Percentiles rank a stretch among this genome's conserved stretches.
phyloP scores from a whole-genome alignment of 768 basidiomycete genomes.

The Hirschioporus abietinus region DNA sequence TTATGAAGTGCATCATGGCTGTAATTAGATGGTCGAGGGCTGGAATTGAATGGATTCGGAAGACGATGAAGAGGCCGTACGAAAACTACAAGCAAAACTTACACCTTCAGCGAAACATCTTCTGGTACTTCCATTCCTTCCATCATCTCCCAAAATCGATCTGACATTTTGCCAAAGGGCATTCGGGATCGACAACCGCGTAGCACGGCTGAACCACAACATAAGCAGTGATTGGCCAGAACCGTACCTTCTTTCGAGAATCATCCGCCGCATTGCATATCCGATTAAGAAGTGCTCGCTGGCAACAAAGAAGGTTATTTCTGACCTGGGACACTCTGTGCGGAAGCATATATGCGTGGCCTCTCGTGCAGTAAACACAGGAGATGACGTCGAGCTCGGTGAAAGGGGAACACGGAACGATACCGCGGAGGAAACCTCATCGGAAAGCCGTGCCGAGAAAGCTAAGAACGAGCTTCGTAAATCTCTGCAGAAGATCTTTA shows the following conservation, averaged over 20 bases:
- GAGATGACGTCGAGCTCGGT: no score
- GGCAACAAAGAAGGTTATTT: neutral
- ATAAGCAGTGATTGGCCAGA: neutral
- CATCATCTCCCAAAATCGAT: neutral
- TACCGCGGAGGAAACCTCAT: no score
- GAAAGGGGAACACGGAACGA: no score
- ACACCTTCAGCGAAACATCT: neutral
- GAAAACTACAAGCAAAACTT: neutral
- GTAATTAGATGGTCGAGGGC: no score
- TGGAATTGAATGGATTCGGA: neutral
- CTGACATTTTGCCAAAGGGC: neutral
- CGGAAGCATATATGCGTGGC: neutral
- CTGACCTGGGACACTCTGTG: neutral
- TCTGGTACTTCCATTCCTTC: neutral
- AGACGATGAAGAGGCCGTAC: neutral
- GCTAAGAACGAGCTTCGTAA: no score
- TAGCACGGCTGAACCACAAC: neutral
- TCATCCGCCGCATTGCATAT: neutral
- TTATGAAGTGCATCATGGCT: no score
- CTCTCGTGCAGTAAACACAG: neutral
- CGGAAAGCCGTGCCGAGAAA: no score
- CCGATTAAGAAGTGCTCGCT: neutral
- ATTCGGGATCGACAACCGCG: neutral
- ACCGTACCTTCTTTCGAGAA: neutral
- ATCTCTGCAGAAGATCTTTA: no score